Percentiles rank a stretch among this genome's conserved stretches.
Conservation (phyloP, 805 yeast species). For the Kazachstania viticola region DNA sequence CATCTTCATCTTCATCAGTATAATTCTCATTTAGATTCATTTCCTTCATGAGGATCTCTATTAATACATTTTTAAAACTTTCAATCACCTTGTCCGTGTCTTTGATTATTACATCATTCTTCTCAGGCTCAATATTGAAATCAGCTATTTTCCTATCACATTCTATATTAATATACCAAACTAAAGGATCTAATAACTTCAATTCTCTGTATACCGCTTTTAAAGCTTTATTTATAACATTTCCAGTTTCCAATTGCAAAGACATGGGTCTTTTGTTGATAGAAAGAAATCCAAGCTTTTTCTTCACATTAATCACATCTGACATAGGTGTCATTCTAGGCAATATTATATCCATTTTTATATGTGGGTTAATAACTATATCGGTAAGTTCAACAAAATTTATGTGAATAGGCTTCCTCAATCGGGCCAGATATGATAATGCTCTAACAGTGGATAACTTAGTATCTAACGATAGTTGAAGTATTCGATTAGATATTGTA, state of each 20-base stretch:
- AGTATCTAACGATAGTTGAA: conserved; percentile 7
- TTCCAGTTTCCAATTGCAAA: conserved; percentile 24
- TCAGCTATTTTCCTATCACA: conserved; percentile 20
- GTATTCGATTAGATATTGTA: conserved; percentile 6
- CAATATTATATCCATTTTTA: conserved; percentile 14
- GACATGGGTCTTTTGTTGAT: conserved; percentile 28
- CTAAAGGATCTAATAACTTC: conserved; percentile 20
- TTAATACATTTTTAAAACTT: conserved; percentile 6
- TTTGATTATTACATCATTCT: conserved; percentile 29
- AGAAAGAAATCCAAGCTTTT: conserved; percentile 19
- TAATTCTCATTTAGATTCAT: not conserved
- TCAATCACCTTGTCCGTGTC: conserved; percentile 13
- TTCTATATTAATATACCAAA: conserved; percentile 28
- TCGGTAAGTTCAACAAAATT: conserved; percentile 10
- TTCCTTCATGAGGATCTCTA: not conserved
- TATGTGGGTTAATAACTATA: conserved; percentile 4
- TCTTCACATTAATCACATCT: conserved; percentile 14
- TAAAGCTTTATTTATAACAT: conserved; percentile 15
- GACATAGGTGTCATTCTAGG: conserved; percentile 28
- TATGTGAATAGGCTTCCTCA: conserved; percentile 5
- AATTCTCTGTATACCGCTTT: conserved; percentile 15
- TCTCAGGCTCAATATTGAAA: conserved; percentile 35
- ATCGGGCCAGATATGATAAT: conserved; percentile 6
- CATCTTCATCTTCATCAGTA: not conserved
- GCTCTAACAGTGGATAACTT: conserved; percentile 8